Base-by-base conservation (phyloP, 2,329 filamentous ascomycete genomes). In the Cordyceps fumosorosea region DNA sequence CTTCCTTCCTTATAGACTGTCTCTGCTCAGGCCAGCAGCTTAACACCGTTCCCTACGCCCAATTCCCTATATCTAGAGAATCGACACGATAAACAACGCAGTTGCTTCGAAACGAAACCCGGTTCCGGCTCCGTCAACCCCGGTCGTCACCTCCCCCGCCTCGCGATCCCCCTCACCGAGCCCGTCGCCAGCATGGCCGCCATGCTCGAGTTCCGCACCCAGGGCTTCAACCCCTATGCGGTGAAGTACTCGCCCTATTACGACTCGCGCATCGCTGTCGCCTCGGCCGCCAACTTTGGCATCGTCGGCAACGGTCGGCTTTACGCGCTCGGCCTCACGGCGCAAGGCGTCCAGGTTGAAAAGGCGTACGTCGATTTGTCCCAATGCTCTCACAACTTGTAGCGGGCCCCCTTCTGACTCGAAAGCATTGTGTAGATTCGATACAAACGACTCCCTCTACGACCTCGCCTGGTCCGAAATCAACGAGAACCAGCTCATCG, bases 221-320 rank as follows among this genome's bases (percentile, higher is more conserved):
- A 91, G 73, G 95, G 95, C 70, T 98, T 86, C 83, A 96, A 98
- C 76, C 93, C 93, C 70, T 97, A 96, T 78, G 91, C 90, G 68
- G 92, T 97, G 76, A 96, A 97, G 78, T 99, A 98, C 81, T 98
- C 93, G 62, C 95, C 95, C 7, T 99, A 97, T 80, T 96, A 96
- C 79, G 95, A 98, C 79, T 95, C 90, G 67, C 88, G 93, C 66
- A 86, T 99, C 66, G 93, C 93, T 62, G 92, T 97, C 69, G 90
- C 91, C 34, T 84, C 90, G 1, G 89, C 92, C n/a, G 87, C 93
- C 66, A 98, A 99, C 80, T 99, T 95, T 77, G 95, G 95, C 45
- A 89, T 99, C 45, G 93, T 99, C 42, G 95, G 95, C 54, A 99
- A 99, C 79, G 95, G 95, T 12, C 86, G 93, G 50, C 78, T 98